phyloP scores from a whole-genome alignment of 2,329 filamentous ascomycete species.

The Cyclaneusma minus region DNA sequence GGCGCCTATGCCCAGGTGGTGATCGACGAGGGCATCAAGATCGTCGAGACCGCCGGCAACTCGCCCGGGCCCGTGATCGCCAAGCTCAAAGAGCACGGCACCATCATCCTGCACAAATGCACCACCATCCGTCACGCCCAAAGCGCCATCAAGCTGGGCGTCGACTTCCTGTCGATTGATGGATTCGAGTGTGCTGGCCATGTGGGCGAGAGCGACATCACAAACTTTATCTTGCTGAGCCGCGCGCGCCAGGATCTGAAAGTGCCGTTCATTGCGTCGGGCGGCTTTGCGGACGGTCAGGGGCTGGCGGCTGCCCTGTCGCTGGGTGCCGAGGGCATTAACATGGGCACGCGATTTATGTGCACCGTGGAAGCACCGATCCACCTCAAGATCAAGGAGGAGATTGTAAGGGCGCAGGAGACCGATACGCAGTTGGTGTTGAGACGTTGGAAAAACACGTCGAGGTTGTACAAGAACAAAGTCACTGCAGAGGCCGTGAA shows the following conservation, averaged over 20 bases:
- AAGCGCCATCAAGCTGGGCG: constrained; percentile 82
- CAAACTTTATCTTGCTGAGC: constrained; percentile 77
- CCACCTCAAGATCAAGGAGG: constrained; percentile 83
- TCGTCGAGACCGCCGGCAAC: constrained; percentile 90
- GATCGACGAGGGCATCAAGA: constrained; percentile 80
- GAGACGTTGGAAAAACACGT: constrained; percentile 85
- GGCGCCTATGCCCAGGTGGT: constrained; percentile 79
- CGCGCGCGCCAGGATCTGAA: constrained; percentile 70
- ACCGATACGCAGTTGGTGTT: constrained; percentile 82
- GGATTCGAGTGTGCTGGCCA: constrained; percentile 93
- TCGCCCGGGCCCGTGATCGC: constrained; percentile 79
- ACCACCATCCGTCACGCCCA: constrained; percentile 89
- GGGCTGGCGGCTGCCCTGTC: constrained; percentile 82
- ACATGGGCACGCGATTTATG: constrained; percentile 99
- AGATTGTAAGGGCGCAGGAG: constrained; percentile 78
- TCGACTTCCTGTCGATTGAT: constrained; percentile 93
- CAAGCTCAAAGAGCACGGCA: constrained; percentile 66
- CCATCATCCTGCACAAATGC: constrained; percentile 88
- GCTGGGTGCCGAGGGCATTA: constrained; percentile 84
- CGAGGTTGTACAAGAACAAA: constrained; percentile 78
- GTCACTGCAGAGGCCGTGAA: constrained; percentile 66
- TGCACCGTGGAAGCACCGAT: constrained; percentile 87
- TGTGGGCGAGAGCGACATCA: constrained; percentile 76
- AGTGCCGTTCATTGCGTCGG: constrained; percentile 88
- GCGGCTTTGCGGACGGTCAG: constrained; percentile 88